Conservation (phyloP, 306 rosid species). For the Malus asiatica region DNA sequence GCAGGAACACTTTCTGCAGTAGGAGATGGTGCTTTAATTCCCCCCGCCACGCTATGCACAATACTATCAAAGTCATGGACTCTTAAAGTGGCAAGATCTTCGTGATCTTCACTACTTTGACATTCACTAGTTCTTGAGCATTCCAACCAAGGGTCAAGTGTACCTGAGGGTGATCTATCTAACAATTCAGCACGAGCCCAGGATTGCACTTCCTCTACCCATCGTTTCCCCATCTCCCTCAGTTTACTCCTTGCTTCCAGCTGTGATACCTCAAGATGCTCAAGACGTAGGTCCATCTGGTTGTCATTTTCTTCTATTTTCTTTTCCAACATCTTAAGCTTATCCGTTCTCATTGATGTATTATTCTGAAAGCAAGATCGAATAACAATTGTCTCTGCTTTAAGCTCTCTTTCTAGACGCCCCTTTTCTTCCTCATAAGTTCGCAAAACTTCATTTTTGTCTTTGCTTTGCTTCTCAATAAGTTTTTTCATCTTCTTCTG, state of each 20-base stretch:
- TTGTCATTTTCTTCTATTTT: slow-evolving; percentile 25
- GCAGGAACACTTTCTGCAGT: slow-evolving; percentile 20
- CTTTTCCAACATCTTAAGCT: slow-evolving; percentile 24
- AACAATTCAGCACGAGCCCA: slow-evolving; percentile 40
- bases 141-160: slow-evolving; percentile 24
- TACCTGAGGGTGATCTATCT: slow-evolving; percentile 10
- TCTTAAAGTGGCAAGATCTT: slow-evolving; percentile 9
- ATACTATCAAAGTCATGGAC: slow-evolving; percentile 6
- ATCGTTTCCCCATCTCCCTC: slow-evolving; percentile 24
- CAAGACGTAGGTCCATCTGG: slow-evolving; percentile 25
- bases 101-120: slow-evolving; percentile 14
- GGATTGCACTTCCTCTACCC: slow-evolving; percentile 50
- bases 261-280: slow-evolving; percentile 39
- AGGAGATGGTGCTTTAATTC: slow-evolving; percentile 15
- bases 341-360: slow-evolving; percentile 28
- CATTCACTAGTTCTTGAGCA: slow-evolving; percentile 20
- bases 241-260: slow-evolving; percentile 32
- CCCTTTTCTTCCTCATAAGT: slow-evolving; percentile 23
- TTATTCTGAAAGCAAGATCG: slow-evolving; percentile 15
- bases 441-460: slow-evolving; percentile 13
- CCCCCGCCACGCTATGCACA: slow-evolving; percentile 17
- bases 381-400: slow-evolving; percentile 28
- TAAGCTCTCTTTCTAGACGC: slow-evolving; percentile 23
- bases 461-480: slow-evolving; percentile 29
- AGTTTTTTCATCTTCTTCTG: slow-evolving; percentile 37